Conservation (phyloP, 306 rosid genomes). For the Lathyrus oleraceus region DNA sequence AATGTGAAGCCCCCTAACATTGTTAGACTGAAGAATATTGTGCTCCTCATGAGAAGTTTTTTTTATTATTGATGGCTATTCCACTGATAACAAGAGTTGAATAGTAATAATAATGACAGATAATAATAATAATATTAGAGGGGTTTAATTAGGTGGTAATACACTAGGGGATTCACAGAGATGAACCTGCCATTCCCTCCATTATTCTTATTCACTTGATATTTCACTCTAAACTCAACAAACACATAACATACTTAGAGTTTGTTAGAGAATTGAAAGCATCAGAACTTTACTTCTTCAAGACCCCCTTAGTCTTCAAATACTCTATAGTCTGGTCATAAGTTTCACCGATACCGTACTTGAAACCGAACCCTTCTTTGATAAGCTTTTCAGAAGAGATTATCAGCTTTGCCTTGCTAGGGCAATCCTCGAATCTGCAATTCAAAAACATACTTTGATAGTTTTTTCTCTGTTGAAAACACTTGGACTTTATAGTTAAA, state of each 20-base stretch:
- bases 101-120: background rate
- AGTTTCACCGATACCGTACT: conserved; percentile 61
- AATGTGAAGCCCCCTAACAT: background rate
- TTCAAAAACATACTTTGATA: conserved; percentile 12
- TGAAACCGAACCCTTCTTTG: conserved; percentile 74
- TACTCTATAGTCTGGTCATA: conserved; percentile 68
- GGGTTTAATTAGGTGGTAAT: conserved; percentile 1
- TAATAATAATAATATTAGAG: background rate
- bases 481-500: background rate
- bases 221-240: background rate
- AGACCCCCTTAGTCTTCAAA: conserved; percentile 59
- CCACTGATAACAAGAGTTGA: background rate
- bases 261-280: conserved; percentile 13
- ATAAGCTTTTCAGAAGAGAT: conserved; percentile 71
- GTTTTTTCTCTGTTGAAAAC: background rate
- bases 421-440: conserved; percentile 66
- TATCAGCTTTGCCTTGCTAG: conserved; percentile 57
- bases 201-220: conserved; percentile 3
- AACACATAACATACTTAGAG: background rate
- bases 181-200: conserved; percentile 21
- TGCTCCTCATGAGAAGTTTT: no score
- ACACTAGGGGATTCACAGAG: conserved; percentile 1
- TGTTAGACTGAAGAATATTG: no score
- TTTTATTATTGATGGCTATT: no score
- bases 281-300: conserved; percentile 42